Evolutionary conservation across 2,329 filamentous ascomycete species (phyloP), one percentile per base, ranked within the genome.

Genomic region (Sporothrix protearum): DNA sequence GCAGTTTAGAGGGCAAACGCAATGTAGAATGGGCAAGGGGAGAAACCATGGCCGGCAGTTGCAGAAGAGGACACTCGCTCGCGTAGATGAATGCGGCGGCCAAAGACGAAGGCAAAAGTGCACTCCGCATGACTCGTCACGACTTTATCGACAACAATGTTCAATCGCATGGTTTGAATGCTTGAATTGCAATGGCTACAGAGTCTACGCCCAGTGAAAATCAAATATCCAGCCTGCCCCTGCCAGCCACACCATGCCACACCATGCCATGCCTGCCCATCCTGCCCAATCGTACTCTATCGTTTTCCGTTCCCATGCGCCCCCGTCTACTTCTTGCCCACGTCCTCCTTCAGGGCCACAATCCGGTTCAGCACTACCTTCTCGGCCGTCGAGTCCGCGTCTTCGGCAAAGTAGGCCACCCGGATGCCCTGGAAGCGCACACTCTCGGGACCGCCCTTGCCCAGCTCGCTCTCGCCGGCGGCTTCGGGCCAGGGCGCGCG

Each of bases 371-470:
- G 82, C 64, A 98, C 88, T 75, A 97, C 85, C 80, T 91, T 92
- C n/a, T 93, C 92, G 42, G 88, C 87, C 0, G 88, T 91, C 73
- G 89, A 92, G 77, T 97, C 93, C 67, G 86, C 88, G 79, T 97
- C 94, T 80, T 96, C 85, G 30, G 63, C 85, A 82, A 96, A 96
- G 79, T 96, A 97, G 10, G 91, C 95, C 59, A 95, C 92, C 33
- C 95, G 87, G 85, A 97, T 89, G 2, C 89, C 95, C 84, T 98
- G 95, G 86, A 98, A 98, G 64, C 95, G 86, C 7, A 97, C 91
- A 70, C 86, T 91, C 81, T 93, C 92, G 30, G 88, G 87, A 0
- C 90, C 91, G 12, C 84, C 85, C 75, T 85, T 87, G 12, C 85
- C 87, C 71, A 86, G 82, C 75, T 88, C 85, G 73, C 83, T 87